These are phyloP conservation scores for Ophiosphaerella herpotricha DNA, from an alignment of 2,329 filamentous ascomycete genomes.

Conservation along the genomic window DNA sequence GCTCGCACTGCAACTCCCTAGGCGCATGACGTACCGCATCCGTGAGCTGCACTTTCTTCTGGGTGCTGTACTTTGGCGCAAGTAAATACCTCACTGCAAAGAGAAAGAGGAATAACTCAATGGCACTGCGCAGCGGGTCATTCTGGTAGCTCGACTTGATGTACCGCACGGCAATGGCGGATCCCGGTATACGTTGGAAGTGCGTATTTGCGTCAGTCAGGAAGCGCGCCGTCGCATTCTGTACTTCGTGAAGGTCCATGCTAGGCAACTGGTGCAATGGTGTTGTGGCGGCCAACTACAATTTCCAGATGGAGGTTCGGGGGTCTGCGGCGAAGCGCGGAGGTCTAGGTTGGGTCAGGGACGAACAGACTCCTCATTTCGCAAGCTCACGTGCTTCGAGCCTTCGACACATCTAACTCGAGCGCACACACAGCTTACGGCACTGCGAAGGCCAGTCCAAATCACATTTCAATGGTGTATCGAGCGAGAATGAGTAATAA, in stretches of 20 bases:
- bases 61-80: slow-evolving; percentile 88
- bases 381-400: slow-evolving; percentile 10
- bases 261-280: background rate
- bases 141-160: slow-evolving; percentile 98
- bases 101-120: slow-evolving; percentile 90
- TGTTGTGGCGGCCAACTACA: background rate
- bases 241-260: slow-evolving; percentile 63
- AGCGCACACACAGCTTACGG: too few species aligned
- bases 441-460: too few species aligned
- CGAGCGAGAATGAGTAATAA: background rate
- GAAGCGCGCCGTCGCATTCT: slow-evolving; percentile 58
- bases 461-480: background rate
- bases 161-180: slow-evolving; percentile 91
- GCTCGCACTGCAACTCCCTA: background rate
- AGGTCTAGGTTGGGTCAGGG: slow-evolving; percentile 8
- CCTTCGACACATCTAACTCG: too few species aligned
- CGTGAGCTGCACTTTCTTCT: slow-evolving; percentile 83
- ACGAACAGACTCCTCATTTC: slow-evolving; percentile 10
- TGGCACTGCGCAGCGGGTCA: slow-evolving; percentile 88
- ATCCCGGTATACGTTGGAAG: slow-evolving; percentile 92
- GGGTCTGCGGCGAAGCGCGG: slow-evolving; percentile 31
- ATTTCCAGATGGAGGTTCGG: slow-evolving; percentile 11
- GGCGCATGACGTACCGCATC: slow-evolving; percentile 66
- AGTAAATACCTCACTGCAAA: slow-evolving; percentile 95
- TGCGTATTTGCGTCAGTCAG: slow-evolving; percentile 62